Evolutionary conservation across 192 early-diverging fungal species (phyloP).

Genomic region (Neocallimastix lanati): DNA sequence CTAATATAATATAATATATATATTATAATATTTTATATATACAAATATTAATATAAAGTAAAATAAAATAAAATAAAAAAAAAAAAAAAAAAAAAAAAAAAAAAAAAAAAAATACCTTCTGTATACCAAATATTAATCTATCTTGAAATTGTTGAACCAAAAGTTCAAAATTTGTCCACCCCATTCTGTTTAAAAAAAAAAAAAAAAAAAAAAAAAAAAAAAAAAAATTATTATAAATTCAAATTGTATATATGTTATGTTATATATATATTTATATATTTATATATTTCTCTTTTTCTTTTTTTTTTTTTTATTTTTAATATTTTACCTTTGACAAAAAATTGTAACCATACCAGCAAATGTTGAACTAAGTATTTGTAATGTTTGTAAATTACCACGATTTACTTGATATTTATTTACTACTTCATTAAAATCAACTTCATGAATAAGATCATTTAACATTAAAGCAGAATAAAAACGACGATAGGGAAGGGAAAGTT

Average conservation of each 20-base stretch:
- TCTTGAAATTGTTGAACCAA: slow-evolving; percentile 13
- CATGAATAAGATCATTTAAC: slow-evolving; percentile 16
- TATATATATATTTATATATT: no score
- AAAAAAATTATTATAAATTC: no score
- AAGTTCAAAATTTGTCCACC: slow-evolving; percentile 7
- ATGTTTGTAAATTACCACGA: slow-evolving; percentile 9
- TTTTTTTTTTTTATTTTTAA: no score
- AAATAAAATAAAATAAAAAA: no score
- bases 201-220: no score
- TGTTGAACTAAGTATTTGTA: slow-evolving; percentile 12
- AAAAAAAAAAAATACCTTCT: no score
- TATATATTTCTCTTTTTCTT: no score
- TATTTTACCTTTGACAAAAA: slow-evolving; percentile 10
- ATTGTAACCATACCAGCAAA: slow-evolving; percentile 27
- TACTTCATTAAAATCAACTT: slow-evolving; percentile 9
- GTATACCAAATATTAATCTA: slow-evolving; percentile 15
- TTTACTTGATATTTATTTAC: slow-evolving; percentile 12
- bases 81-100: no score
- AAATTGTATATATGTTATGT: no score
- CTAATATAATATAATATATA: no score
- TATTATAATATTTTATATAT: no score
- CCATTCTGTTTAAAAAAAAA: slow-evolving; percentile 6
- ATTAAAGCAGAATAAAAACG: slow-evolving; percentile 14
- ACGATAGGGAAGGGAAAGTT: neutral
- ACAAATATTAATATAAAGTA: no score